Base-by-base conservation (phyloP, 2,329 filamentous ascomycete genomes). In the Pezicula neosporulosa region DNA sequence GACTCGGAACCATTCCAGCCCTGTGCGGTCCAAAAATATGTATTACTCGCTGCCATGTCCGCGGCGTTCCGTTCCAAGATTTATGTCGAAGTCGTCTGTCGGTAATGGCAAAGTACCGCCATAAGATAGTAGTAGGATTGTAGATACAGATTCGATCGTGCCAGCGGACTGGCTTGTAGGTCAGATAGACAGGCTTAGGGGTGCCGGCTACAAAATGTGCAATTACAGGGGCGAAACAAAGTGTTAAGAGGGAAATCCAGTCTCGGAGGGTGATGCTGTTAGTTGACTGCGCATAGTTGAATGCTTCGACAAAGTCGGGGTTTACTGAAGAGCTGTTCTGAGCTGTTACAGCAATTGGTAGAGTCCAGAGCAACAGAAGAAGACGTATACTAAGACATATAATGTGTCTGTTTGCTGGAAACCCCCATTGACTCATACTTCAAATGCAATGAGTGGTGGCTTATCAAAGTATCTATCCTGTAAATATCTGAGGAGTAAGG, bases 101-200 rank as follows among this genome's bases (percentile, higher is more conserved):
- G 0, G 60, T 39, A 43, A 70, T 69, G 16, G 63, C 63, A 8
- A 63, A 63, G 50, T 72, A 70, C 1, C 67, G 64, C 65, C 68
- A 71, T 15, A 70, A 33, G 10, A 72, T 70, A 0, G 68, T 67
- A 2, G 66, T 71, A 2, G 69, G 69, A 48, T 71, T 70, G 46
- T 64, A 70, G 33, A 58, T 59, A 19, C 57, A 56, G 2, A 70
- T 44, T 12, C 50, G 42, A 12, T 69, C 64, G 49, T 65, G 59
- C 68, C 66, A 70, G n/a, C 36, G 54, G 1, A 63, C 65, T 15
- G 24, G 43, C 47, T 27, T 36, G n/a, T 30, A 12, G 6, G 16
- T 15, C 24, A 68, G 46, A 53, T 60, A 57, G 1, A 63, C 58
- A 10, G 57, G 37, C 2, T 47, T 44, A 38, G 59, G 57, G 4